Evolutionary conservation across 306 rosid genomes (phyloP), one percentile per base, ranked within the genome.

Genomic region (Castanea mollissima): DNA sequence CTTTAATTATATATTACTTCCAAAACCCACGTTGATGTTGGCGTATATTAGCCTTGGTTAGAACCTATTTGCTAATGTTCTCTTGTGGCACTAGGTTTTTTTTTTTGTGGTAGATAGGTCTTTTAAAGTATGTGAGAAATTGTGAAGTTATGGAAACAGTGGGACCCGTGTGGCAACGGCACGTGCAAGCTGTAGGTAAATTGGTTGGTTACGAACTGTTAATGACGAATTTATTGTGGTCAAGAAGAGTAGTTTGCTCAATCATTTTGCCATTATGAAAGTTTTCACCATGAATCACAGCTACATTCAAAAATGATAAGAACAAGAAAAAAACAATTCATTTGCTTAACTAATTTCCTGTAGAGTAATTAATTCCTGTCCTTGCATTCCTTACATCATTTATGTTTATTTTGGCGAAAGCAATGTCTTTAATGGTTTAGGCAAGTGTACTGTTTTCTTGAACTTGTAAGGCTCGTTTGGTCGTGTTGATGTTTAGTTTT

Each of bases 41-140:
- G 86, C 73, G 74, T 56, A 87, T 57, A n/a, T 27, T 81, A 84
- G 90, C 76, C 68, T 76, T 18, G n/a, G 54, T 38, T 38, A 29
- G 31, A 55, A 7, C 2, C n/a, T 49, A 3, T 64, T 54, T 75
- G 13, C 79, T 80, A 75, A 65, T 21, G 62, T 82, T 68, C 65
- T 49, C 74, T 5, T 3, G 32, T 34, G 23, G 71, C 8, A 8
- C 46, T 38, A 38, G 46, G 0, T 38, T 38, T 38, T 8, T 38
- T 10, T 46, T 11, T 44, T 44, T 1, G 29, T 5, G 67, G 13
- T 5, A 27, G 32, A 25, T 4, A 20, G 13, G 10, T 15, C 27
- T 8, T 8, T 14, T 57, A 7, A 23, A 20, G 11, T 41, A 41
- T 41, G 46, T 8, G 12, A 18, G 18, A 4, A 27, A 23, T 13